phyloP scores from a whole-genome alignment of 805 yeast species.

The Yarrowia deformans region DNA sequence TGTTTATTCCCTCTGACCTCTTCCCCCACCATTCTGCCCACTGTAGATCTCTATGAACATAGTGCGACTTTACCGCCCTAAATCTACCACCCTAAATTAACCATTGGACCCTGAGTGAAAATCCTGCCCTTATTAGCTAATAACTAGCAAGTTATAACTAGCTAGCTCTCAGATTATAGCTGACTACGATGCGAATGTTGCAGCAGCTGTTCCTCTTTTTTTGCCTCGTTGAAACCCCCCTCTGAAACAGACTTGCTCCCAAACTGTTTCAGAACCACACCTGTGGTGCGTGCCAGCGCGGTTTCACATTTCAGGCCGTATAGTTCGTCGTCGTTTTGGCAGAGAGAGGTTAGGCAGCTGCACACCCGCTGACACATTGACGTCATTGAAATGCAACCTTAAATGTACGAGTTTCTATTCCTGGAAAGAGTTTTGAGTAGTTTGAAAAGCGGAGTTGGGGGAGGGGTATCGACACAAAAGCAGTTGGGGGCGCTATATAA shows the following conservation, averaged over 20 bases:
- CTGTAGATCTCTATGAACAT: too few species aligned
- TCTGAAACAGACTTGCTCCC: conserved; percentile 18
- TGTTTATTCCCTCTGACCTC: too few species aligned
- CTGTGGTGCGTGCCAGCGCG: background rate
- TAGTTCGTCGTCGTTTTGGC: background rate
- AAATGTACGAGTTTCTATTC: conserved; percentile 11
- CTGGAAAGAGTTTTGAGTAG: background rate
- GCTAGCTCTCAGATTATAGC: background rate
- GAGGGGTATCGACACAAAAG: background rate
- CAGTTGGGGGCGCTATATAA: background rate
- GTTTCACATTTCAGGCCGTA: background rate
- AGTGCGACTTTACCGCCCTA: too few species aligned
- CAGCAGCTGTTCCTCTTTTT: too few species aligned
- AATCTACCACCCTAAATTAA: too few species aligned
- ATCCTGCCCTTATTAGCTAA: background rate
- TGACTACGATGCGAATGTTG: too few species aligned
- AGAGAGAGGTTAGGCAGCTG: background rate
- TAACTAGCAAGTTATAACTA: too few species aligned
- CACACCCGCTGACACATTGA: conserved; percentile 31
- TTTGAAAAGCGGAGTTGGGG: background rate
- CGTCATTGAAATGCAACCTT: conserved; percentile 19
- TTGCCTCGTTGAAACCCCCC: too few species aligned
- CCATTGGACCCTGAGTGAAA: too few species aligned
- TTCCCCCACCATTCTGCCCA: too few species aligned
- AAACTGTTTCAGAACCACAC: conserved; percentile 3